Evolutionary conservation across 2,329 filamentous ascomycete genomes (phyloP).

Genomic region (Aspergillus bombycis): DNA sequence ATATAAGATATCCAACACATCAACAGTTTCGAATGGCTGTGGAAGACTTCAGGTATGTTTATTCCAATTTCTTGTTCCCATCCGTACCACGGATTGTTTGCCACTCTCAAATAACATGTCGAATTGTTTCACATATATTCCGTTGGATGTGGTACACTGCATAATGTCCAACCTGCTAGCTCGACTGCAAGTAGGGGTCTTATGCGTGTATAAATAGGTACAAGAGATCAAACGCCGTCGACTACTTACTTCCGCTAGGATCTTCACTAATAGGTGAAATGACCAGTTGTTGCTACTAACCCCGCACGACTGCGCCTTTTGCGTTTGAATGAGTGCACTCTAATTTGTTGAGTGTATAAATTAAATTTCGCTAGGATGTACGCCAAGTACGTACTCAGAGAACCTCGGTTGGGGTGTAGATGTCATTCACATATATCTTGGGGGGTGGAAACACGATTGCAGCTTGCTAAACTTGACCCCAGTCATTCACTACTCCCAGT

Average conservation of each 20-base stretch:
- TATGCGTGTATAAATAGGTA: not conserved
- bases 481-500: not conserved
- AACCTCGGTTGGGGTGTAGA: not conserved
- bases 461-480: not conserved
- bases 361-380: not conserved
- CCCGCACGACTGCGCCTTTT: not conserved
- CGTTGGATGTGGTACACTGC: not conserved
- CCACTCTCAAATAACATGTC: not conserved
- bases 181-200: not conserved
- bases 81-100: not conserved
- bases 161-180: not conserved
- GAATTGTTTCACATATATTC: not conserved
- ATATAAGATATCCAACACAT: not conserved
- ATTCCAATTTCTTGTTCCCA: no score
- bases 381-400: not conserved
- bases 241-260: not conserved
- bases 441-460: not conserved
- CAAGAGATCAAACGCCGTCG: not conserved
- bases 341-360: not conserved
- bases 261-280: not conserved
- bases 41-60: no score
- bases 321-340: not conserved
- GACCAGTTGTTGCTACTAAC: not conserved
- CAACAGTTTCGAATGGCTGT: not conserved
- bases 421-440: not conserved